A percentile compares a stretch with the other conserved stretches of the same genome.
These are phyloP conservation scores for Fusarium virguliforme DNA, from an alignment of 2,329 filamentous ascomycete genomes.

Conservation along the genomic window DNA sequence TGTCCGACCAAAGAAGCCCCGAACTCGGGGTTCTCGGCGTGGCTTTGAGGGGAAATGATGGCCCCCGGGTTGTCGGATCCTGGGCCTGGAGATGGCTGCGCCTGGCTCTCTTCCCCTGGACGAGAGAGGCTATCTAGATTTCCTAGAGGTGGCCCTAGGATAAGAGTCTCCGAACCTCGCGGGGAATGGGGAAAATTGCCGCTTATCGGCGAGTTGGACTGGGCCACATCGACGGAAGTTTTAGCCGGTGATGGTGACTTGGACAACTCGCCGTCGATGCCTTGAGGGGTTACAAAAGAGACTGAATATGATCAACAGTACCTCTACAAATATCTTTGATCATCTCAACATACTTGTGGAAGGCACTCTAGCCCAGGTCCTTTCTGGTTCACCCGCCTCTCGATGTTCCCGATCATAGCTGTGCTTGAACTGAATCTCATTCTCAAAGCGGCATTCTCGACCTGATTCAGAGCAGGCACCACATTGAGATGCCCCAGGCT, in stretches of 20 bases:
- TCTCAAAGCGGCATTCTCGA: constrained; percentile 32
- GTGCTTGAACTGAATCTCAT: constrained; percentile 33
- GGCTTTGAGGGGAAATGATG: not conserved
- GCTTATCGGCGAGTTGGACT: not conserved
- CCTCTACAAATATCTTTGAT: not conserved
- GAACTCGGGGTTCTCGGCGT: constrained; percentile 1
- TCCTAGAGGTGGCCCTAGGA: not conserved
- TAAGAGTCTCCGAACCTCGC: not conserved
- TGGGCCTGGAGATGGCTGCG: not conserved
- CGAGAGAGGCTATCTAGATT: not conserved
- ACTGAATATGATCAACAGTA: not conserved
- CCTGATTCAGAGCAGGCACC: constrained; percentile 27
- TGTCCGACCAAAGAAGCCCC: not conserved
- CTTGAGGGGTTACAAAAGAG: constrained; percentile 1
- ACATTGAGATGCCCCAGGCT: constrained; percentile 21
- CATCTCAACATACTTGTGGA: not conserved
- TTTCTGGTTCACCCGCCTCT: not conserved
- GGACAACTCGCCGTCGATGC: constrained; percentile 11
- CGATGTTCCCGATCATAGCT: constrained; percentile 13
- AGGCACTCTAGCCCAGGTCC: not conserved
- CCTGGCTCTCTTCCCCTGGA: not conserved
- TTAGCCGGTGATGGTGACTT: not conserved
- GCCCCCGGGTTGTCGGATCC: not conserved
- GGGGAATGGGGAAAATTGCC: not conserved
- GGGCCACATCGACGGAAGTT: not conserved